Base-by-base conservation (phyloP, 208 protist genomes). In the Lotmaria passim region DNA sequence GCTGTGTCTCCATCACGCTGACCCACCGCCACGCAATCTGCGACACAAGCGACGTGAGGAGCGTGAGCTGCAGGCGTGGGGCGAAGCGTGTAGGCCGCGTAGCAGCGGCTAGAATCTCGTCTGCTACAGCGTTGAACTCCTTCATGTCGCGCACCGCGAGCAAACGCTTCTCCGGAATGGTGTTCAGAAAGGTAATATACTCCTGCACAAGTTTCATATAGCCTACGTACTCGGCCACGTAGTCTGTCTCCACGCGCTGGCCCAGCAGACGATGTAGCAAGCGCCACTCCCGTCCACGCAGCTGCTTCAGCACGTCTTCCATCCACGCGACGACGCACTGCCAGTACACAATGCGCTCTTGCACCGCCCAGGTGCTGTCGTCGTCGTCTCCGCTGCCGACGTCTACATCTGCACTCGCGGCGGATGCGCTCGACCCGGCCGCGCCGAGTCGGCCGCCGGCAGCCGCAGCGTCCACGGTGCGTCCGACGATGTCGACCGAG, bases 261-360 rank as follows among this genome's bases (percentile, higher is more conserved):
- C 53, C 75, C n/a, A 95, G 80, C 12, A 97, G 58, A 34, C 79
- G 75, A 59, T 95, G 87, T 48, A 88, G 66, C 1, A 95, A 80
- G 14, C 75, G 80, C 90, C 93, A 97, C 77, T 97, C 93, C 24
- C 90, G 87, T 21, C 68, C 68, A 36, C 89, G 86, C 36, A 97
- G 55, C 73, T 97, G 89, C 46, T 74, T 65, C 43, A 80, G 69
- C 21, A 90, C 75, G 24, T 87, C 79, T 66, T 95, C 87, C 41
- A 93, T 79, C 90, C 93, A 97, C 47, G 59, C 50, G 14, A 73
- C 68, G 19, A 88, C 82, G n/a, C 73, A 53, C 24, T 85, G 75
- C 89, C 89, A 97, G 71, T 94, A 93, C 26, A 68, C 67, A 12
- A 94, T 73, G 46, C 86, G 80, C 31, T 88, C 82, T 52, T 85